These are phyloP conservation scores for Astrothelium macrocarpum DNA, from an alignment of 495 filamentous ascomycete species.

Conservation along the genomic window DNA sequence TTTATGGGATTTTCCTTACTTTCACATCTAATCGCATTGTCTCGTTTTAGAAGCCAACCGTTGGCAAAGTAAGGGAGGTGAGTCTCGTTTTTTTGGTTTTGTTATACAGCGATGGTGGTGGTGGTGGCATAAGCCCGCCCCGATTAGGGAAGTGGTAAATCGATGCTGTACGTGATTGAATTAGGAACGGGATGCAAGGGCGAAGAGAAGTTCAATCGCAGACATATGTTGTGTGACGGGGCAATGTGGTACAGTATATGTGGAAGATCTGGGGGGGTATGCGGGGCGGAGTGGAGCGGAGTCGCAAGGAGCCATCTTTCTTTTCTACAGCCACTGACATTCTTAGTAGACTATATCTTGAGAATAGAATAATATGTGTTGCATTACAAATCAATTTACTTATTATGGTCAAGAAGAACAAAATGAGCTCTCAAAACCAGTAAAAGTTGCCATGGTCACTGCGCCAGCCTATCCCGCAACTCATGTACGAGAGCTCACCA, in stretches of 20 bases:
- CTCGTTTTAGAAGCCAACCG: neutral
- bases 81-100: neutral
- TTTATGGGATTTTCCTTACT: too few relatives aligned
- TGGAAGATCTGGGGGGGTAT: neutral
- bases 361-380: neutral
- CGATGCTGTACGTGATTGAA: neutral
- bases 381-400: neutral
- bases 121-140: neutral
- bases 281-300: neutral
- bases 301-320: neutral
- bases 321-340: too few relatives aligned
- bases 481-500: neutral
- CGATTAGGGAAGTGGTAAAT: neutral
- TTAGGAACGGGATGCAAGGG: neutral
- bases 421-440: neutral
- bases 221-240: neutral
- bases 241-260: neutral
- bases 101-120: neutral
- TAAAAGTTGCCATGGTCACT: neutral
- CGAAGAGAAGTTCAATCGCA: neutral
- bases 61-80: neutral
- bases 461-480: neutral
- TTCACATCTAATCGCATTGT: conserved; percentile 86
- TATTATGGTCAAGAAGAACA: neutral
- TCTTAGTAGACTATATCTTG: neutral